A percentile compares a stretch with the other conserved stretches of the same genome.
Conservation (phyloP, 2,329 filamentous ascomycete species). For the Talaromyces islandicus region DNA sequence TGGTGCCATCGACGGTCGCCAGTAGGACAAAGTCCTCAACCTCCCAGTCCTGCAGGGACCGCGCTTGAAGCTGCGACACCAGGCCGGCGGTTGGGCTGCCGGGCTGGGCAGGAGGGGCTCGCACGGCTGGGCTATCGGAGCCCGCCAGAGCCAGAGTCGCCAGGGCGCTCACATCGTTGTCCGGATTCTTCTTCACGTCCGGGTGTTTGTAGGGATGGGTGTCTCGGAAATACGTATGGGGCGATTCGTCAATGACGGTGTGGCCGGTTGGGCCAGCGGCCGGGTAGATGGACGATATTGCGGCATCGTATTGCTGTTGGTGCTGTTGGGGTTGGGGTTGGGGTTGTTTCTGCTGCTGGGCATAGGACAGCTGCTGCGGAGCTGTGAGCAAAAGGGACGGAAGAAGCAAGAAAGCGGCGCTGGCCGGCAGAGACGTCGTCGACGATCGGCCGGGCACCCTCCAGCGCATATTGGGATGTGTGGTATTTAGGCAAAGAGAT, state of each 20-base stretch:
- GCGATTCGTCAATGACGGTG: conserved; percentile 12
- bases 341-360: neutral
- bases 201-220: conserved; percentile 15
- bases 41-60: conserved; percentile 98
- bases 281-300: conserved; percentile 5
- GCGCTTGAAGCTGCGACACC: conserved; percentile 84
- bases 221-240: conserved; percentile 14
- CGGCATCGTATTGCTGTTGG: conserved; percentile 8
- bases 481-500: conserved; percentile 10
- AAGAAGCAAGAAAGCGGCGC: conserved; percentile 55
- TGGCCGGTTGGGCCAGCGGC: conserved; percentile 17
- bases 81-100: conserved; percentile 59
- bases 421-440: conserved; percentile 43
- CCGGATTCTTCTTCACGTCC: conserved; percentile 26
- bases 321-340: neutral
- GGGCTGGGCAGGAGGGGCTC: conserved; percentile 80
- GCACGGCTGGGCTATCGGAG: conserved; percentile 63
- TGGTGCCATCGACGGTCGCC: conserved; percentile 98
- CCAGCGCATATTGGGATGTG: conserved; percentile 51
- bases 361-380: conserved; percentile 56
- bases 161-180: conserved; percentile 81
- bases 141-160: conserved; percentile 93
- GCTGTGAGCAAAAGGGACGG: conserved; percentile 50
- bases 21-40: conserved; percentile 99
- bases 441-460: conserved; percentile 55